Conservation (phyloP, 2,329 filamentous ascomycete species). For the Simplicillium sp. region DNA sequence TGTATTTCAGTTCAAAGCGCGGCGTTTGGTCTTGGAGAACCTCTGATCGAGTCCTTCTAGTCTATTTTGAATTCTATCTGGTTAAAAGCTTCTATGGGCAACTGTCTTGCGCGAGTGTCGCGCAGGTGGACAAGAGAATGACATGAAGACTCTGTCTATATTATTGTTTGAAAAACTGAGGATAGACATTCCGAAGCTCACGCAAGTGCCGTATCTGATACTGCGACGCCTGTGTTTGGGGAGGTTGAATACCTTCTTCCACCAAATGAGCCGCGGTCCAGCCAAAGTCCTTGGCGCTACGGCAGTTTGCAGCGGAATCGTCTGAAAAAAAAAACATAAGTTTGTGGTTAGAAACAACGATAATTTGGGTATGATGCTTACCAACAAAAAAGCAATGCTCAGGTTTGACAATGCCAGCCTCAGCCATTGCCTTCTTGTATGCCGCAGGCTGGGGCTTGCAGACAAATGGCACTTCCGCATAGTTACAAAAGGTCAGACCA, state of each 20-base stretch:
- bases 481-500: slow-evolving; percentile 92
- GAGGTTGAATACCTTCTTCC: slow-evolving; percentile 60
- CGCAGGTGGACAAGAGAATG: neutral
- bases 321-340: slow-evolving; percentile 41
- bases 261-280: slow-evolving; percentile 85
- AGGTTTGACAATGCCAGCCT: slow-evolving; percentile 60
- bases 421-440: slow-evolving; percentile 80
- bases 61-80: neutral
- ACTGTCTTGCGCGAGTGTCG: too few species aligned
- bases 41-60: neutral
- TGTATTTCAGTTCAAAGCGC: slow-evolving; percentile 13
- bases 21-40: slow-evolving; percentile 13
- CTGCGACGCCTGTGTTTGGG: slow-evolving; percentile 55
- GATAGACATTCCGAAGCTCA: slow-evolving; percentile 68
- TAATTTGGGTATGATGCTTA: slow-evolving; percentile 29
- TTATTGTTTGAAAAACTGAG: slow-evolving; percentile 69
- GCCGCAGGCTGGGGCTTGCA: slow-evolving; percentile 82
- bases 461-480: slow-evolving; percentile 59
- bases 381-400: slow-evolving; percentile 88
- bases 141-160: slow-evolving; percentile 4
- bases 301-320: slow-evolving; percentile 78
- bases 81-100: neutral
- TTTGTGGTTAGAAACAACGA: neutral
- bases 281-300: slow-evolving; percentile 64
- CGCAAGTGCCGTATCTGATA: slow-evolving; percentile 68